Evolutionary conservation across 345 rosid genomes (phyloP).

Genomic region (Ceriops tagal): DNA sequence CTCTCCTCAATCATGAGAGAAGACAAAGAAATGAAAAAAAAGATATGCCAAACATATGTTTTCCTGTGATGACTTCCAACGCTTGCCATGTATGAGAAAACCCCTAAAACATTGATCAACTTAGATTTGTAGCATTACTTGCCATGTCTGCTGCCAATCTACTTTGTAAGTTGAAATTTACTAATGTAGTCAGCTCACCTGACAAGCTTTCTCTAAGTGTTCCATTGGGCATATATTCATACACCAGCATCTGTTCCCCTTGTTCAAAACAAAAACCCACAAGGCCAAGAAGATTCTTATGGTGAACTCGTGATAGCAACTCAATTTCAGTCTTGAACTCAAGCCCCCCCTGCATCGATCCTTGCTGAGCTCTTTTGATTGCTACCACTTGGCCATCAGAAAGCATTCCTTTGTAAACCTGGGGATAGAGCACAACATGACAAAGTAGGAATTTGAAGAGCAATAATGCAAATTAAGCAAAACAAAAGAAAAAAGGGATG

Average conservation of each 20-base stretch:
- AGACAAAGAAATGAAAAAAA: no score
- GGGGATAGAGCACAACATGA: slow-evolving; percentile 3
- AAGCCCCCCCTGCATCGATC: slow-evolving; percentile 87
- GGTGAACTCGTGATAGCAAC: slow-evolving; percentile 91
- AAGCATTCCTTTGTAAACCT: slow-evolving; percentile 91
- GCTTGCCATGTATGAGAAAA: no score
- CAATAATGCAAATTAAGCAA: neutral
- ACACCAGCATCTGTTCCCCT: slow-evolving; percentile 86
- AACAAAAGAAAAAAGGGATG: neutral
- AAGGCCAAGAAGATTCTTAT: slow-evolving; percentile 85
- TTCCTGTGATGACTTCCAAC: no score
- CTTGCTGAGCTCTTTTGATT: slow-evolving; percentile 84
- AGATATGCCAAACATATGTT: no score
- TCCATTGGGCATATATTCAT: slow-evolving; percentile 85
- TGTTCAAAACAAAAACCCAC: slow-evolving; percentile 90
- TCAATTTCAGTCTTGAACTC: slow-evolving; percentile 98
- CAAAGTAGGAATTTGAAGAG: neutral
- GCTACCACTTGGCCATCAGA: slow-evolving; percentile 70
- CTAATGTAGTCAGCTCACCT: slow-evolving; percentile 32
- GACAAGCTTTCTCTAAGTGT: slow-evolving; percentile 75
- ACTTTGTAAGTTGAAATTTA: no score
- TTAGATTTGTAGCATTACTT: no score
- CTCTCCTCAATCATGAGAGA: no score
- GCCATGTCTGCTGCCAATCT: no score
- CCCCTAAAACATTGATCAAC: no score